phyloP scores from a whole-genome alignment of 2,329 filamentous ascomycete species.

The Fusarium sp. region DNA sequence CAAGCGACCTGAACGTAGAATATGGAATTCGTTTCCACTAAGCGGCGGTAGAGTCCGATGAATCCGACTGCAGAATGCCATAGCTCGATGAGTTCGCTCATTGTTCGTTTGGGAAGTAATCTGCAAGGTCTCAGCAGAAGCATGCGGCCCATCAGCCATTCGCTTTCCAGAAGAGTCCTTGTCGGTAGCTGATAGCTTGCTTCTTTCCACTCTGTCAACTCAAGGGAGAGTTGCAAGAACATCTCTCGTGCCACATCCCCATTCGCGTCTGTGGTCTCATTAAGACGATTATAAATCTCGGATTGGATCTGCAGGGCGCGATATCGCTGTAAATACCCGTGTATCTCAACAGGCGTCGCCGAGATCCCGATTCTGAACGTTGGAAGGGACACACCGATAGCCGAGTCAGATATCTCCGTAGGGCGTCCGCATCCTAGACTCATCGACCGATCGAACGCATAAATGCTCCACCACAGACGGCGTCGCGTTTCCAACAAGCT shows the following conservation, averaged over 20 bases:
- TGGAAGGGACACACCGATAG: slow-evolving; percentile 1
- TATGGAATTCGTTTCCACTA: slow-evolving; percentile 13
- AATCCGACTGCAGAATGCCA: slow-evolving; percentile 10
- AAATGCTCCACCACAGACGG: slow-evolving; percentile 18
- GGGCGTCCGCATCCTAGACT: slow-evolving; percentile 14
- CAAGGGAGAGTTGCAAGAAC: not conserved
- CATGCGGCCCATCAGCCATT: slow-evolving; percentile 24
- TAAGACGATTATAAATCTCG: not conserved
- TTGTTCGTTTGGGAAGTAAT: not conserved
- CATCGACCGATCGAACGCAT: slow-evolving; percentile 18
- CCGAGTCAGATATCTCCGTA: slow-evolving; percentile 11
- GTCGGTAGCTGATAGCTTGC: slow-evolving; percentile 9
- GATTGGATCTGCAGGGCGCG: slow-evolving; percentile 11
- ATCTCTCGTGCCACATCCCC: accelerated
- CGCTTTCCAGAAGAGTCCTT: slow-evolving; percentile 5
- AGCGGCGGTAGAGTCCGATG: not conserved
- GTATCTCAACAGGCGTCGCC: slow-evolving; percentile 2
- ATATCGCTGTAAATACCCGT: slow-evolving; percentile 17
- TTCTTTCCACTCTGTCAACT: slow-evolving; percentile 6
- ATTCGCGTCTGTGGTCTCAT: accelerated
- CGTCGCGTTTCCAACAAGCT: slow-evolving; percentile 12
- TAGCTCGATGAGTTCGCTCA: not conserved
- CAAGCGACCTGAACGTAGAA: slow-evolving; percentile 18
- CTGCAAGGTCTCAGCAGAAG: not conserved
- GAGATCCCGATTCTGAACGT: slow-evolving; percentile 10